These are phyloP conservation scores for Neolecta irregularis DNA, from an alignment of 1,139 yeast species.

Conservation along the genomic window DNA sequence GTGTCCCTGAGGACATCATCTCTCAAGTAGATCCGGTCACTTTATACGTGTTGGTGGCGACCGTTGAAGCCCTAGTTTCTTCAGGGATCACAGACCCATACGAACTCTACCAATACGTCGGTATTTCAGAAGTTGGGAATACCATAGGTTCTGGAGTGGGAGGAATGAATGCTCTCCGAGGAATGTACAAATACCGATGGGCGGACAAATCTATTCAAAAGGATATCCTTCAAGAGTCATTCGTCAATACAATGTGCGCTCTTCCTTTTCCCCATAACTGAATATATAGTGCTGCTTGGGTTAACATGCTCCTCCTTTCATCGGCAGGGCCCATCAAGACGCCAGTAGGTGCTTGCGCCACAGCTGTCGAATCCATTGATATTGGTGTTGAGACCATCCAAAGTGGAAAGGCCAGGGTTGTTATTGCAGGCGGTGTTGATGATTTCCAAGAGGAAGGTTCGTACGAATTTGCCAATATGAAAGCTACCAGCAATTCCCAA, in stretches of 20 bases:
- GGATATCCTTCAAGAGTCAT: slow-evolving; percentile 92
- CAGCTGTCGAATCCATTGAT: slow-evolving; percentile 94
- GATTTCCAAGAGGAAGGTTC: slow-evolving; percentile 99
- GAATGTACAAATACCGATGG: slow-evolving; percentile 93
- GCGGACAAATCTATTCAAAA: slow-evolving; percentile 87
- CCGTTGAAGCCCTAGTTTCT: slow-evolving; percentile 82
- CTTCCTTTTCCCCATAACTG: no score
- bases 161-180: slow-evolving; percentile 91
- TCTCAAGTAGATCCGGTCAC: slow-evolving; percentile 94
- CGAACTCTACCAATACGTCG: slow-evolving; percentile 95
- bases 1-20: slow-evolving; percentile 85
- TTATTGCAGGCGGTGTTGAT: slow-evolving; percentile 96
- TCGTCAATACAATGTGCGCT: slow-evolving; percentile 97
- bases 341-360: slow-evolving; percentile 99
- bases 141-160: slow-evolving; percentile 99
- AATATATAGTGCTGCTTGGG: no score
- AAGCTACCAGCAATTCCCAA: slow-evolving; percentile 82
- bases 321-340: slow-evolving; percentile 99
- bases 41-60: slow-evolving; percentile 77
- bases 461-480: slow-evolving; percentile 95
- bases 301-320: slow-evolving; percentile 87
- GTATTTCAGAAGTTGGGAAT: slow-evolving; percentile 96
- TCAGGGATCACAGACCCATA: slow-evolving; percentile 97
- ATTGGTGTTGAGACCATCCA: slow-evolving; percentile 86
- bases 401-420: slow-evolving; percentile 86